phyloP scores from a whole-genome alignment of 163 green algal genomes.

The Scenedesmus sp. region DNA sequence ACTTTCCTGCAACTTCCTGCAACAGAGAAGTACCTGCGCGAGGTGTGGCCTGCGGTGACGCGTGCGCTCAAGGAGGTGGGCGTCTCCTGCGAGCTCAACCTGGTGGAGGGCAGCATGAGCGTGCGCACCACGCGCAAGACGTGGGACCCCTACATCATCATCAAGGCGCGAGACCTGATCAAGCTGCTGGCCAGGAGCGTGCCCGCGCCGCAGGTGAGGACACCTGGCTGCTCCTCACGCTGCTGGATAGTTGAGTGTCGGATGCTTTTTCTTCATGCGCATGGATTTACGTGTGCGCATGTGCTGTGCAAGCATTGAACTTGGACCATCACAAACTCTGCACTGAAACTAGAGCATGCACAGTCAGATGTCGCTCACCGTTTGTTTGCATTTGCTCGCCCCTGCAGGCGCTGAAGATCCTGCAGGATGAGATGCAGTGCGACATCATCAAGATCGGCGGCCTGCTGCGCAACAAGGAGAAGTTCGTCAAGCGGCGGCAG shows the following conservation, averaged over 20 bases:
- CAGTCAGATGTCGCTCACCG: no score
- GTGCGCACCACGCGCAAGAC: slow-evolving; percentile 98
- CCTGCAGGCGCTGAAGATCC: slow-evolving; percentile 94
- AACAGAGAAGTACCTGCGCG: slow-evolving; percentile 97
- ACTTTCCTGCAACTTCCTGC: not conserved
- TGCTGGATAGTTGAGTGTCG: not conserved
- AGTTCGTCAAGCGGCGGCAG: slow-evolving; percentile 98
- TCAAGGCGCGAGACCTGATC: slow-evolving; percentile 98
- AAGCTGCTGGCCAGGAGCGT: slow-evolving; percentile 98
- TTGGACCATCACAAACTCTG: no score
- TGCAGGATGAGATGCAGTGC: slow-evolving; percentile 96
- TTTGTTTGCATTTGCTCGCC: not conserved
- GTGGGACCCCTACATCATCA: slow-evolving; percentile 98
- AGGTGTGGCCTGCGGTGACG: slow-evolving; percentile 96
- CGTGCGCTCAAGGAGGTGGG: slow-evolving; percentile 91
- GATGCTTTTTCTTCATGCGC: no score
- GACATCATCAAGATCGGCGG: slow-evolving; percentile 99
- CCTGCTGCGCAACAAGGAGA: slow-evolving; percentile 85
- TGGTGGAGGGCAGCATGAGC: slow-evolving; percentile 99
- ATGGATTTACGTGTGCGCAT: not conserved
- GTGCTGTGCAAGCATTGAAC: no score
- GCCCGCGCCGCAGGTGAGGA: slow-evolving; percentile 86
- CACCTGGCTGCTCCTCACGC: not conserved
- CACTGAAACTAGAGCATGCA: no score
- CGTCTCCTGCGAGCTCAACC: slow-evolving; percentile 97